Evolutionary conservation across 371 early-diverging fungal genomes (phyloP).

Genomic region (Mortierella sp.): DNA sequence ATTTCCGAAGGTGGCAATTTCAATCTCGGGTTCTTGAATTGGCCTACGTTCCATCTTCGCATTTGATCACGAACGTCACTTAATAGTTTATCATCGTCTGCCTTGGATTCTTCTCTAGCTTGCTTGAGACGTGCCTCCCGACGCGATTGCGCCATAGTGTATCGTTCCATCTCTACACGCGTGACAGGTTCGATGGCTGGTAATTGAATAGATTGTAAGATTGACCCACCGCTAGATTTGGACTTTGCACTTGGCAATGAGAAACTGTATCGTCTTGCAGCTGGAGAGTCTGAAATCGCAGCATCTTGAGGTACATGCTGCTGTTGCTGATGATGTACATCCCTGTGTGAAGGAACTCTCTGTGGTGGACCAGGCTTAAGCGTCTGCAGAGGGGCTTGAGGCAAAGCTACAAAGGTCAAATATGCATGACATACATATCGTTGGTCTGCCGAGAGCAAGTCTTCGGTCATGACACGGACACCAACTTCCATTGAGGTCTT

Average conservation of each 20-base stretch:
- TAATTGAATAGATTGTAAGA: slow-evolving; percentile 21
- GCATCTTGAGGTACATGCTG: slow-evolving; percentile 58
- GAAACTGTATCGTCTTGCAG: slow-evolving; percentile 46
- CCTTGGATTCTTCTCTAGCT: slow-evolving; percentile 24
- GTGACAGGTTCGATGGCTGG: slow-evolving; percentile 52
- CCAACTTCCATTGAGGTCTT: slow-evolving; percentile 83
- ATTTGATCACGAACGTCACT: slow-evolving; percentile 46
- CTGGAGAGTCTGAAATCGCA: slow-evolving; percentile 30
- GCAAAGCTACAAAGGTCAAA: slow-evolving; percentile 80
- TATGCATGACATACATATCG: slow-evolving; percentile 80
- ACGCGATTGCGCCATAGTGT: slow-evolving; percentile 39
- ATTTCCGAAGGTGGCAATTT: slow-evolving; percentile 26
- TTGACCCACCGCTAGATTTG: slow-evolving; percentile 3
- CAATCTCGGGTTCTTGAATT: slow-evolving; percentile 31
- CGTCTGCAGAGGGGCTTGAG: slow-evolving; percentile 51
- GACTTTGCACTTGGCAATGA: slow-evolving; percentile 38
- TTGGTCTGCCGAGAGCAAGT: slow-evolving; percentile 68
- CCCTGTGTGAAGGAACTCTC: slow-evolving; percentile 29
- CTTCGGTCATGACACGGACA: slow-evolving; percentile 79
- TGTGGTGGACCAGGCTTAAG: slow-evolving; percentile 62
- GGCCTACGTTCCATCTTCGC: slow-evolving; percentile 47
- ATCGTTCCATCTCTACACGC: slow-evolving; percentile 40
- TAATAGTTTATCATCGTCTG: slow-evolving; percentile 31
- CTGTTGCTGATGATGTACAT: slow-evolving; percentile 45
- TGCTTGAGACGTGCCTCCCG: slow-evolving; percentile 35